Base-by-base conservation (phyloP, 1,139 yeast genomes). In the Pneumocystis sp. region DNA sequence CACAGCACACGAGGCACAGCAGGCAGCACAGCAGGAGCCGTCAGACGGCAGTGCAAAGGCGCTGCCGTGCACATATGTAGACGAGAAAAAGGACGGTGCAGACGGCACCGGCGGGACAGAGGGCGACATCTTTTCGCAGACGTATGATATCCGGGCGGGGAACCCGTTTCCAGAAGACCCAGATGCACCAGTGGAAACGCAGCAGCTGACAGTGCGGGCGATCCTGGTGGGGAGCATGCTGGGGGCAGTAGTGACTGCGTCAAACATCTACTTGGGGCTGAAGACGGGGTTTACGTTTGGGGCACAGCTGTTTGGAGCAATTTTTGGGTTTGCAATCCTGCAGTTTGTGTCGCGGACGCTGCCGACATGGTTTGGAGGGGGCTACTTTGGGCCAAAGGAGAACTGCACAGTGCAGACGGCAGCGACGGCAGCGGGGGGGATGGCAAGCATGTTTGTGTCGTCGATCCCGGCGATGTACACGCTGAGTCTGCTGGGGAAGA, bases 271-370 rank as follows among this genome's bases (percentile, higher is more conserved):
- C 59, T 59, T 65, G 31, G 67, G 67, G 5, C 62, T 65, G 39
- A 65, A 65, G 44, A 65, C 67, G n/a, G 67, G 67, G 15, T 65
- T 65, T 64, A 63, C 66, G 5, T 65, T 65, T 61, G 67, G 67
- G 4, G 62, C 67, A 3, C 60, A 63, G 12, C 61, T 65, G 17
- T 65, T 65, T 61, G 67, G 67, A 3, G 65, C 67, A 15, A 65
- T 65, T 45, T 64, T 65, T 34, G 67, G 67, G n/a, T 65, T 65
- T 59, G 66, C 63, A 57, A 65, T 65, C 25, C 64, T 65, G 19
- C 50, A 39, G 44, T 64, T 64, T 19, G 29, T 65, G 5, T 63
- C 67, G 12, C 29, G 39, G 3, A 21, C 35, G 8, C 50, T 63
- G 31, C 63, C 66, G 1, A 21, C 5, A 19, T 65, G 61, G 50